Evolutionary conservation across 2,329 filamentous ascomycete species (phyloP).

Genomic region (Stemphylium vesicarium): DNA sequence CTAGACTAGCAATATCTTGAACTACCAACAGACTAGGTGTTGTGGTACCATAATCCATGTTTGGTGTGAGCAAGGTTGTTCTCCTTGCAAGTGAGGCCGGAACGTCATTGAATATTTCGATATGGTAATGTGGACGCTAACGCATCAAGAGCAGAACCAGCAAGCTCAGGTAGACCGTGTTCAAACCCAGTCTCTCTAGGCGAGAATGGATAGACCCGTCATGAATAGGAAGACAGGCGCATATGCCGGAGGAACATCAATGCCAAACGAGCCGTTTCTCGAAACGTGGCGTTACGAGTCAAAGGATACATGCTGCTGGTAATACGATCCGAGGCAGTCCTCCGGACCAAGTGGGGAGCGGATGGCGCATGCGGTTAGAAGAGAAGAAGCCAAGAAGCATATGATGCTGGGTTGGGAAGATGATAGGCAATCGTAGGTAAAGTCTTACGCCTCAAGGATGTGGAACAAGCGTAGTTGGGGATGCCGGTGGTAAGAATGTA

Average conservation of each 20-base stretch:
- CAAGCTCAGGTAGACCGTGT: neutral
- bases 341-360: conserved; percentile 1
- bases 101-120: conserved; percentile 21
- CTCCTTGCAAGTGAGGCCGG: conserved; percentile 11
- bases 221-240: neutral
- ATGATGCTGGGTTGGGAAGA: neutral
- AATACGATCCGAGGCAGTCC: conserved; percentile 5
- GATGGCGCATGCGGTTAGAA: conserved; percentile 3
- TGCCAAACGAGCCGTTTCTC: neutral
- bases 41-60: neutral
- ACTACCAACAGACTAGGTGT: neutral
- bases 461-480: neutral
- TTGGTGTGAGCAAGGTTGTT: neutral
- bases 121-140: conserved; percentile 17
- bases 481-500: neutral
- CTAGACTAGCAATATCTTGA: conserved; percentile 1
- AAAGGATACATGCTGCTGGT: conserved; percentile 1
- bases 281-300: neutral
- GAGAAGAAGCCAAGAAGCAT: conserved; percentile 5
- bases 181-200: neutral
- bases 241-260: neutral
- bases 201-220: neutral
- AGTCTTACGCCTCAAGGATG: neutral
- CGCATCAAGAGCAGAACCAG: conserved; percentile 3
- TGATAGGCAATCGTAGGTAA: neutral